Percentiles rank a stretch among this genome's conserved stretches.
Evolutionary conservation across 139 green algal genomes (phyloP).

Genomic region (Coelastrella sp.): DNA sequence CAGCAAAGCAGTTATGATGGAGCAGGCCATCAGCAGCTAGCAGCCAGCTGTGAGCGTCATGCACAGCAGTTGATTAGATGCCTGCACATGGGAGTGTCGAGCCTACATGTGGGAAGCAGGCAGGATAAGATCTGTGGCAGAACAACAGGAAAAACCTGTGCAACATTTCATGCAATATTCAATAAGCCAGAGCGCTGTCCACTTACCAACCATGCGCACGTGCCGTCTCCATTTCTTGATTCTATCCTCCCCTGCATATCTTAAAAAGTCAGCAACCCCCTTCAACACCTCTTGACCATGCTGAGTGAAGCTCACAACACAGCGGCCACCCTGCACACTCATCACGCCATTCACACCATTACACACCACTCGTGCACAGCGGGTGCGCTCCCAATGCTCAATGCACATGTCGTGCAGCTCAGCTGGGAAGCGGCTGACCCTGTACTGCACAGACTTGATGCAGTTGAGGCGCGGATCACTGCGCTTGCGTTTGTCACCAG

Average conservation of each 20-base stretch:
- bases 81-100: too few relatives aligned
- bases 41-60: too few relatives aligned
- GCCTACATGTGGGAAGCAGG: too few relatives aligned
- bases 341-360: constrained; percentile 26
- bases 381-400: constrained; percentile 26
- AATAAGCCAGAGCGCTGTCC: not conserved
- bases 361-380: constrained; percentile 44
- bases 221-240: constrained; percentile 49
- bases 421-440: constrained; percentile 37
- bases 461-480: constrained; percentile 36
- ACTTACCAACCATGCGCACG: constrained; percentile 49
- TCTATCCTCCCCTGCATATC: constrained; percentile 34
- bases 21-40: too few relatives aligned
- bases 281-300: constrained; percentile 35
- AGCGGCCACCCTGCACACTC: constrained; percentile 42
- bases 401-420: constrained; percentile 35
- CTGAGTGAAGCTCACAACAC: constrained; percentile 38
- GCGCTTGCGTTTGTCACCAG: constrained; percentile 33
- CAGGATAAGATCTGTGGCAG: too few relatives aligned
- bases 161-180: too few relatives aligned
- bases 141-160: too few relatives aligned
- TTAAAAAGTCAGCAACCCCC: constrained; percentile 40
- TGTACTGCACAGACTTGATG: constrained; percentile 45
- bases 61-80: too few relatives aligned
- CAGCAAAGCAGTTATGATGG: too few relatives aligned